Conservation (phyloP, 1,284 basidiomycete genomes). For the Thelephora terrestris region DNA sequence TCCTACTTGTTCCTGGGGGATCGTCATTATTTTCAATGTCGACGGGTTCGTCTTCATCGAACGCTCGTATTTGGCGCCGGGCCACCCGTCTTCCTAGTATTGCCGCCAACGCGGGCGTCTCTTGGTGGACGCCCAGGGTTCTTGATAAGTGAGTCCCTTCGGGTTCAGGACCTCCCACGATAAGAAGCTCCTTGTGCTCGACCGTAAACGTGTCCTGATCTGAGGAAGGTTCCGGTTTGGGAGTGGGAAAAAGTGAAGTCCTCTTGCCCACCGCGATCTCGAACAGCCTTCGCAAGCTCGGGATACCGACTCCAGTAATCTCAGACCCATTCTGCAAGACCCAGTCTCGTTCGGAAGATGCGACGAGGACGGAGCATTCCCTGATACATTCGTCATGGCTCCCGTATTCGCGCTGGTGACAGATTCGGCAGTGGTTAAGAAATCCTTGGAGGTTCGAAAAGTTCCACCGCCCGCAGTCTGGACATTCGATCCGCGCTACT, state of each 20-base stretch:
- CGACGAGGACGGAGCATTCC: slow-evolving; percentile 43
- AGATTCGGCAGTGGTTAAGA: slow-evolving; percentile 62
- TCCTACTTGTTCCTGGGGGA: slow-evolving; percentile 4
- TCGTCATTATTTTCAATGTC: slow-evolving; percentile 27
- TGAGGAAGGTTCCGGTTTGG: slow-evolving; percentile 5
- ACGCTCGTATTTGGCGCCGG: slow-evolving; percentile 45
- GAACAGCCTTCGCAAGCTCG: slow-evolving; percentile 56
- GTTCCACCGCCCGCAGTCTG: slow-evolving; percentile 47
- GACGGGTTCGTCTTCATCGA: slow-evolving; percentile 34
- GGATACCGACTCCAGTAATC: slow-evolving; percentile 44
- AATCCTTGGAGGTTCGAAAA: slow-evolving; percentile 71
- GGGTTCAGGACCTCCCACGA: neutral
- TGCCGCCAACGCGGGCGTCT: slow-evolving; percentile 60
- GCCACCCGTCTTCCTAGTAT: slow-evolving; percentile 54
- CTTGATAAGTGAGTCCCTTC: slow-evolving; percentile 37
- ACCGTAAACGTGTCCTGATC: slow-evolving; percentile 1
- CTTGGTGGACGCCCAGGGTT: slow-evolving; percentile 58
- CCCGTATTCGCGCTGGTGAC: slow-evolving; percentile 58
- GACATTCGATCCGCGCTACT: slow-evolving; percentile 44
- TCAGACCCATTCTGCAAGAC: slow-evolving; percentile 45
- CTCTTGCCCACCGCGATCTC: slow-evolving; percentile 53
- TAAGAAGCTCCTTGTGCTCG: neutral
- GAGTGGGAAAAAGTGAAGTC: slow-evolving; percentile 8
- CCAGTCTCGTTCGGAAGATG: slow-evolving; percentile 31
- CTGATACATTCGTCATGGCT: slow-evolving; percentile 68